Evolutionary conservation across 768 basidiomycete genomes (phyloP), one percentile per base, ranked within the genome.

Genomic region (Lenzites betulinus): DNA sequence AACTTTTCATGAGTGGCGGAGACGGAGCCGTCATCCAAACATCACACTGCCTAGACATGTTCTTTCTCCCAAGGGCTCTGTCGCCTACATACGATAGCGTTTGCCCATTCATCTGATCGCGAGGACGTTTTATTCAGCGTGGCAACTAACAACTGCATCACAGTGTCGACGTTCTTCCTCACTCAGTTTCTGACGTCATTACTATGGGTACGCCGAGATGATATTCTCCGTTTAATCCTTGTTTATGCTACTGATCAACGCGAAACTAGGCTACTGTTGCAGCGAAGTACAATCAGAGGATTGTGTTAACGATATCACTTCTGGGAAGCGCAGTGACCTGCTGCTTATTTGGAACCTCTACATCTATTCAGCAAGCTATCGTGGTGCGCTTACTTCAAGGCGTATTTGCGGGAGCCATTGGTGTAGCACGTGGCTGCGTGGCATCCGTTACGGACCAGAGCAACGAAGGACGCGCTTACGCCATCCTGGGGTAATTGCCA

Each of bases 141-240:
- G 18, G 16, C n/a, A 3, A 20, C 33, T 59, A 8, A 48, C 42
- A 33, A 33, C 4, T 46, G 20, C 22, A n/a, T 13, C 33, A 25
- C n/a, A 90, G 91, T 92, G 26, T 83, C 92, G 38, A 85, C 84
- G 2, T 94, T 95, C 76, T 98, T 98, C 78, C 77, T 97, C 67
- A 94, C 95, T 1, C 97, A 99, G 69, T 98, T 98, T 75, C 76
- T 96, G 30, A 98, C 96, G 0, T 95, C 93, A 28, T 76, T 99
- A 33, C 80, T 98, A 56, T 99, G 97, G 96, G 91, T 89, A 75
- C 71, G 38, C 39, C 11, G 2, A 6, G 2, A 23, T 20, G 15
- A 33, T 39, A 25, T n/a, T 18, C 16, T 15, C 15, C 13, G 28
- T 11, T 15, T 16, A 33, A 35, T 18, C 7, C 28, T 18, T 2